Conservation (phyloP, 2,329 filamentous ascomycete genomes). For the Penicillium sclerotiorum region DNA sequence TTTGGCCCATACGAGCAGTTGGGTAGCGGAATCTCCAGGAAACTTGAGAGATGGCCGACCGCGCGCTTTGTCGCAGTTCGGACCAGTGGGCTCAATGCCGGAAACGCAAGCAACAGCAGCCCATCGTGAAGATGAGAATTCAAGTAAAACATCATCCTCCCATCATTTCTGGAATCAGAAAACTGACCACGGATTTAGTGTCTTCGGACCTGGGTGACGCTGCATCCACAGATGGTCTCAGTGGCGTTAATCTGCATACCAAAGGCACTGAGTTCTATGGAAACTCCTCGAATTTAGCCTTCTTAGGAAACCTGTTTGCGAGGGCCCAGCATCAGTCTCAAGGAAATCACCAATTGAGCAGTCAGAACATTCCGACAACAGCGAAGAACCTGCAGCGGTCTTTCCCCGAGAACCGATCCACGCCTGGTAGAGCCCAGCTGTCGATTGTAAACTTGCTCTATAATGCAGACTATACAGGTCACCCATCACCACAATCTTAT, state of each 20-base stretch:
- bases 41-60: not conserved
- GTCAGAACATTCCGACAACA: not conserved
- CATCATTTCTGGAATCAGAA: not conserved
- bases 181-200: not conserved
- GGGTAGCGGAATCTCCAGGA: not conserved
- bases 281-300: slow-evolving; percentile 31
- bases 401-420: not conserved
- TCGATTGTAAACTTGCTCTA: slow-evolving; percentile 2
- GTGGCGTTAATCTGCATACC: slow-evolving; percentile 30
- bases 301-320: slow-evolving; percentile 26
- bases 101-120: not conserved
- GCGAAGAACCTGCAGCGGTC: not conserved
- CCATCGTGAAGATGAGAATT: not conserved
- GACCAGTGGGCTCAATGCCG: not conserved
- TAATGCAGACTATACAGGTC: not conserved
- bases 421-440: not conserved
- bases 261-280: slow-evolving; percentile 34
- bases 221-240: slow-evolving; percentile 25
- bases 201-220: slow-evolving; percentile 21
- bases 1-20: not conserved
- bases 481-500: not conserved
- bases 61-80: not conserved
- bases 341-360: not conserved
- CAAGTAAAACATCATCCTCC: not conserved
- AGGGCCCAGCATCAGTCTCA: slow-evolving; percentile 22